Percentiles rank a stretch among this genome's conserved stretches.
Evolutionary conservation across 495 filamentous ascomycete genomes (phyloP).

Genomic region (Penicillium herquei): DNA sequence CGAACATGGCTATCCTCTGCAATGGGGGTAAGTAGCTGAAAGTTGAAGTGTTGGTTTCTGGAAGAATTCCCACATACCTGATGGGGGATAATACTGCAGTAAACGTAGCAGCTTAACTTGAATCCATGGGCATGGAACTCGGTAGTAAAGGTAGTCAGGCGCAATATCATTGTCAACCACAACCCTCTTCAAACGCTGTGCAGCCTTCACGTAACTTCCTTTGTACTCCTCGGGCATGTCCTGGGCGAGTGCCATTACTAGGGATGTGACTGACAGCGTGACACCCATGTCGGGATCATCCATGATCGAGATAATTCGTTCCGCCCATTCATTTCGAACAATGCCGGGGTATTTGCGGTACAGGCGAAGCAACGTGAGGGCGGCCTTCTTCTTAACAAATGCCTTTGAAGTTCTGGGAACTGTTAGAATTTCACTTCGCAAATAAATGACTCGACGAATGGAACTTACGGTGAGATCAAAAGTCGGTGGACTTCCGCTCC

Average conservation of each 20-base stretch:
- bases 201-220: constrained; percentile 90
- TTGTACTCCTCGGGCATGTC: constrained; percentile 92
- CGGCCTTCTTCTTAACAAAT: constrained; percentile 99
- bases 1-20: constrained; percentile 89
- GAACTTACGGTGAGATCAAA: constrained; percentile 87
- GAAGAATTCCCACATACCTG: constrained; percentile 57
- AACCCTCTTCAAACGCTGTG: constrained; percentile 81
- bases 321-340: constrained; percentile 94
- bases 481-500: constrained; percentile 91
- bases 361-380: constrained; percentile 88
- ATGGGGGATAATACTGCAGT: constrained; percentile 94
- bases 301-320: constrained; percentile 97
- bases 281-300: constrained; percentile 96
- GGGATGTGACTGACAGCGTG: constrained; percentile 89
- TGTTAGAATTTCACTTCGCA: constrained; percentile 12
- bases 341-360: constrained; percentile 93
- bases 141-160: constrained; percentile 94
- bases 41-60: constrained; percentile 10
- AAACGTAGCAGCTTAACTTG: constrained; percentile 91
- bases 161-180: constrained; percentile 85
- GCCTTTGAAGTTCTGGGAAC: constrained; percentile 79
- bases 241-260: constrained; percentile 94
- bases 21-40: constrained; percentile 5
- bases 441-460: background rate
- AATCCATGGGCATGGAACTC: constrained; percentile 97